Conservation (phyloP, 2,329 filamentous ascomycete species). For the Blastomyces silverae region DNA sequence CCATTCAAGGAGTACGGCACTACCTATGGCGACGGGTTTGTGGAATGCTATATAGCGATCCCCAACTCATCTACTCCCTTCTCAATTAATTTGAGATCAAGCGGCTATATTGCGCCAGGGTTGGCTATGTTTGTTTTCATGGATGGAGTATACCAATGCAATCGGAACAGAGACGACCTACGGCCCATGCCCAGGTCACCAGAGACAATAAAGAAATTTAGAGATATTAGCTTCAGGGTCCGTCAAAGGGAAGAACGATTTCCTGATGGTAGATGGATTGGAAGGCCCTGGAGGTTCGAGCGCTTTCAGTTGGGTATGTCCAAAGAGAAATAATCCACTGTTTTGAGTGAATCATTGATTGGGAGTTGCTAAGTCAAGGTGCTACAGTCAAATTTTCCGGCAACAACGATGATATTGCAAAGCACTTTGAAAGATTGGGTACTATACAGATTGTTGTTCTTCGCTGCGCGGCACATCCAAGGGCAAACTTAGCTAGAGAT, state of each 20-base stretch:
- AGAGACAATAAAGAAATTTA: conserved; percentile 27
- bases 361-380: neutral
- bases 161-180: conserved; percentile 46
- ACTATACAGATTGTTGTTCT: conserved; percentile 30
- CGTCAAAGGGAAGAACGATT: conserved; percentile 50
- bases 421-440: conserved; percentile 26
- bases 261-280: conserved; percentile 44
- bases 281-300: conserved; percentile 49
- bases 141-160: conserved; percentile 53
- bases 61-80: conserved; percentile 44
- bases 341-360: too few relatives aligned
- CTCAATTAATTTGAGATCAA: conserved; percentile 44
- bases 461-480: conserved; percentile 21
- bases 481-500: conserved; percentile 19
- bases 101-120: conserved; percentile 48
- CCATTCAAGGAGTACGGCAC: conserved; percentile 47
- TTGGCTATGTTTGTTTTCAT: conserved; percentile 52
- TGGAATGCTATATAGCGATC: conserved; percentile 48
- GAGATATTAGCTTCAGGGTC: conserved; percentile 45
- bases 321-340: neutral
- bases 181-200: conserved; percentile 16
- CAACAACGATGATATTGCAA: neutral
- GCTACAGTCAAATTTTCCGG: neutral
- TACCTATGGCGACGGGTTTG: conserved; percentile 46
- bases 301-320: conserved; percentile 44